Percentiles rank a stretch among this genome's conserved stretches.
Conservation (phyloP, 306 rosid genomes). For the Trifolium subterraneum region DNA sequence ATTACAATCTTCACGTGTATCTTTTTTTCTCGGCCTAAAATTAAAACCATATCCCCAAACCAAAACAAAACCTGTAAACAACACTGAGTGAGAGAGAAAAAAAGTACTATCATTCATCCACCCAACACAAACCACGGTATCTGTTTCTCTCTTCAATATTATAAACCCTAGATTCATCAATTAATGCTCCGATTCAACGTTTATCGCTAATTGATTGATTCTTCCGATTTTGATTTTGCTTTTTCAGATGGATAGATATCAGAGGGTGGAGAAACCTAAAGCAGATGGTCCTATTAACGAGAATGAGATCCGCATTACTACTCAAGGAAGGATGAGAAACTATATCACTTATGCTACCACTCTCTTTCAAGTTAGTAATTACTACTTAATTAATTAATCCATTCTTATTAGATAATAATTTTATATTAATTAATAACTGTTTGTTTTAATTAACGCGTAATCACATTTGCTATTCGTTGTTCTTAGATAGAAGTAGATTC, state of each 20-base stretch:
- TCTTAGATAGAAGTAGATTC: neutral
- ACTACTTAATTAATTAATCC: neutral
- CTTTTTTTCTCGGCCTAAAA: constrained; percentile 24
- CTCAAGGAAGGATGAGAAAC: constrained; percentile 89
- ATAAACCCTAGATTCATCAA: constrained; percentile 40
- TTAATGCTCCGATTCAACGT: constrained; percentile 1
- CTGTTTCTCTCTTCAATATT: neutral
- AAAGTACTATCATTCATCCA: neutral
- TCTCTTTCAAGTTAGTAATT: constrained; percentile 65
- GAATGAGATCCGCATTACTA: constrained; percentile 89
- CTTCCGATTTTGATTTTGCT: neutral
- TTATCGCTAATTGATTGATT: neutral
- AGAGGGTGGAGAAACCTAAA: constrained; percentile 90
- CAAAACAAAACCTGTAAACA: constrained; percentile 15
- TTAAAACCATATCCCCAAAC: constrained; percentile 37
- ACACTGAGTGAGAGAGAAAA: no score
- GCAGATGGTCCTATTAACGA: constrained; percentile 68
- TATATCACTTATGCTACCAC: constrained; percentile 90
- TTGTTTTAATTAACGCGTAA: no score
- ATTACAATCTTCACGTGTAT: neutral
- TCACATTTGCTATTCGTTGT: no score
- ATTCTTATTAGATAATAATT: neutral
- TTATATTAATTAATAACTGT: no score
- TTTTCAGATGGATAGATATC: constrained; percentile 81
- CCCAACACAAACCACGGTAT: constrained; percentile 27